These are phyloP conservation scores for Scytalidium sp. DNA, from an alignment of 2,329 filamentous ascomycete species.

Conservation along the genomic window DNA sequence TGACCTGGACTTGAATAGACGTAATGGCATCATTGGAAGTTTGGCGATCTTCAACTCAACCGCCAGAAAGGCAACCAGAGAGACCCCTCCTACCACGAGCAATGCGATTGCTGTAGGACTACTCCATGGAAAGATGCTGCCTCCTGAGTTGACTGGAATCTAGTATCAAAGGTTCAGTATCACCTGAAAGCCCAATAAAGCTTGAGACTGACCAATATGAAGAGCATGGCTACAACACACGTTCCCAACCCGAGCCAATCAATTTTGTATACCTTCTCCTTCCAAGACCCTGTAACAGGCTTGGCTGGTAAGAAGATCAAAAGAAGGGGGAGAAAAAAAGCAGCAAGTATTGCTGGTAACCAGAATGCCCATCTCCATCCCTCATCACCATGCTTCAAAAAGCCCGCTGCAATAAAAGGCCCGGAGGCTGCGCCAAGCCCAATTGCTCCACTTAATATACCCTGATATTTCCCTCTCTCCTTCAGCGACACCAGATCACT, in stretches of 20 bases:
- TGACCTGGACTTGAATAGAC: slow-evolving; percentile 53
- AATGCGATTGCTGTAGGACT: slow-evolving; percentile 26
- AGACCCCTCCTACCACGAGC: slow-evolving; percentile 22
- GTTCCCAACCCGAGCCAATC: slow-evolving; percentile 20
- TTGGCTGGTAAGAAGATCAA: slow-evolving; percentile 16
- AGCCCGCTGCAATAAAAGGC: slow-evolving; percentile 23
- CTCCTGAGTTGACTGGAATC: slow-evolving; percentile 39
- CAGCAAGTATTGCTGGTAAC: slow-evolving; percentile 17
- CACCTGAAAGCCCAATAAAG: too few species aligned
- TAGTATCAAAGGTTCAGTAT: neutral
- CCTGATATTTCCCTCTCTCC: slow-evolving; percentile 39
- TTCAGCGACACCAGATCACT: slow-evolving; percentile 46
- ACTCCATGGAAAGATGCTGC: slow-evolving; percentile 28
- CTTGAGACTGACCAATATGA: slow-evolving; percentile 7
- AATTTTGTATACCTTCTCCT: slow-evolving; percentile 18
- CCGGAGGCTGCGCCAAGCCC: slow-evolving; percentile 22
- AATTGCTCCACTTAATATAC: slow-evolving; percentile 20
- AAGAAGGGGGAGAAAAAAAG: slow-evolving; percentile 7
- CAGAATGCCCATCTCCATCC: slow-evolving; percentile 22
- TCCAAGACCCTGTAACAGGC: slow-evolving; percentile 9
- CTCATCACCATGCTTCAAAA: slow-evolving; percentile 1
- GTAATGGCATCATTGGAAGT: slow-evolving; percentile 72
- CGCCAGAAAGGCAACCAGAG: slow-evolving; percentile 38
- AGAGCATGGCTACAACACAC: slow-evolving; percentile 5
- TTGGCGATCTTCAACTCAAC: slow-evolving; percentile 48